Evolutionary conservation across 225 moss, liverwort and hornwort genomes (phyloP).

Genomic region (Thuidium tamariscinum): DNA sequence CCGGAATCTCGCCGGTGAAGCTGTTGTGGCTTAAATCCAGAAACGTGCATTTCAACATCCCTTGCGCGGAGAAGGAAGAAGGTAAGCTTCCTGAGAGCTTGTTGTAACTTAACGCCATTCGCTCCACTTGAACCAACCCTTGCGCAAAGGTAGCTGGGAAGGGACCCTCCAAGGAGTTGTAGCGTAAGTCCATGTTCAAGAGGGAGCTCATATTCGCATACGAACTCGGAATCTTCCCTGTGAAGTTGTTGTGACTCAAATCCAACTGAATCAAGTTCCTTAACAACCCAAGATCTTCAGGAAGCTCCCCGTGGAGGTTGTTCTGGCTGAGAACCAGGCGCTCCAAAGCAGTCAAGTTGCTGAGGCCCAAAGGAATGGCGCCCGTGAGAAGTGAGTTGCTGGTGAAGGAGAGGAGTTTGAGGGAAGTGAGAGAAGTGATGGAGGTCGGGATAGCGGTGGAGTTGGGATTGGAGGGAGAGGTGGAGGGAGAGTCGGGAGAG

Average conservation of each 20-base stretch:
- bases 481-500: neutral
- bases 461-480: neutral
- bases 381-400: slow-evolving; percentile 10
- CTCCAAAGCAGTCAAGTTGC: slow-evolving; percentile 5
- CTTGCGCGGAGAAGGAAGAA: neutral
- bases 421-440: neutral
- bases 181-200: slow-evolving; percentile 13
- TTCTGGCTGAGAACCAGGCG: slow-evolving; percentile 21
- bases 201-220: neutral
- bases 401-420: slow-evolving; percentile 39
- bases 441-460: slow-evolving; percentile 1
- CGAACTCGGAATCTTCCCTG: slow-evolving; percentile 2
- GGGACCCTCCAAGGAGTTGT: slow-evolving; percentile 2
- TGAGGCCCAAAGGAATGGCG: neutral
- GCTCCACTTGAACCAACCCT: slow-evolving; percentile 5
- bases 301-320: neutral
- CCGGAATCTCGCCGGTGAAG: slow-evolving; percentile 10
- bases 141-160: neutral
- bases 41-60: neutral
- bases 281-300: neutral
- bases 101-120: slow-evolving; percentile 29
- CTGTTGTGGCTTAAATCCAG: slow-evolving; percentile 19
- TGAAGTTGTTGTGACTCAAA: slow-evolving; percentile 20
- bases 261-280: slow-evolving; percentile 11
- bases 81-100: neutral